phyloP scores from a whole-genome alignment of 345 rosid genomes.

The Luvunga scandens region DNA sequence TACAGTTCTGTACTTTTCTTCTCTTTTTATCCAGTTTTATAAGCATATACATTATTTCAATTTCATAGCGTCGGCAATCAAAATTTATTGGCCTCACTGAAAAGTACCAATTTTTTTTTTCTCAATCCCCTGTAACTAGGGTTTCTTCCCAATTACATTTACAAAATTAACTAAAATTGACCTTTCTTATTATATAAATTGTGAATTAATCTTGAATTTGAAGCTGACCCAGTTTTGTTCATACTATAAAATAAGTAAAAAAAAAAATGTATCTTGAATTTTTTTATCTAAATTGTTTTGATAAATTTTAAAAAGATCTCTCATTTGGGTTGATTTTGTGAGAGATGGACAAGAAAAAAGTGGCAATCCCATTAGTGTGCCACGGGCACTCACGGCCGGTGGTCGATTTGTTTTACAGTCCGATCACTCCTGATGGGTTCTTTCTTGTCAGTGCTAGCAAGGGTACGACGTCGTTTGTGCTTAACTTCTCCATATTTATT shows the following conservation, averaged over 20 bases:
- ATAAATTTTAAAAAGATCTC: not conserved
- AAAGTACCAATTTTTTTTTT: too few species aligned
- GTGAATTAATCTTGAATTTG: slow-evolving; percentile 3
- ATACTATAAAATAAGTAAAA: not conserved
- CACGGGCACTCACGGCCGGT: slow-evolving; percentile 73
- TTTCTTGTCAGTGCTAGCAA: slow-evolving; percentile 71
- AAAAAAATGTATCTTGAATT: not conserved
- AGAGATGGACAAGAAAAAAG: slow-evolving; percentile 58
- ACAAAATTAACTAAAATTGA: too few species aligned
- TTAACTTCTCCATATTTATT: not conserved
- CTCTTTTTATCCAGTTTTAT: not conserved
- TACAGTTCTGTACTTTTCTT: not conserved
- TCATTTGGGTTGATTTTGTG: not conserved
- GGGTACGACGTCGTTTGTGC: slow-evolving; percentile 25
- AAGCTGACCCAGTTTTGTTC: not conserved
- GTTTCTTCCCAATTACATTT: slow-evolving; percentile 1
- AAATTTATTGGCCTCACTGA: not conserved
- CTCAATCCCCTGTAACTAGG: not conserved
- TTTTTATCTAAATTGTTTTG: not conserved
- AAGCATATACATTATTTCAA: not conserved
- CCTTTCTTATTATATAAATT: not conserved
- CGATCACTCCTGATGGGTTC: slow-evolving; percentile 59
- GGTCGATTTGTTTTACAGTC: slow-evolving; percentile 63
- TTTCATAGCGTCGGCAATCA: not conserved
- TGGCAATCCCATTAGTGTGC: slow-evolving; percentile 55